Base-by-base conservation (phyloP, 2,329 filamentous ascomycete genomes). In the Alternaria sp. region DNA sequence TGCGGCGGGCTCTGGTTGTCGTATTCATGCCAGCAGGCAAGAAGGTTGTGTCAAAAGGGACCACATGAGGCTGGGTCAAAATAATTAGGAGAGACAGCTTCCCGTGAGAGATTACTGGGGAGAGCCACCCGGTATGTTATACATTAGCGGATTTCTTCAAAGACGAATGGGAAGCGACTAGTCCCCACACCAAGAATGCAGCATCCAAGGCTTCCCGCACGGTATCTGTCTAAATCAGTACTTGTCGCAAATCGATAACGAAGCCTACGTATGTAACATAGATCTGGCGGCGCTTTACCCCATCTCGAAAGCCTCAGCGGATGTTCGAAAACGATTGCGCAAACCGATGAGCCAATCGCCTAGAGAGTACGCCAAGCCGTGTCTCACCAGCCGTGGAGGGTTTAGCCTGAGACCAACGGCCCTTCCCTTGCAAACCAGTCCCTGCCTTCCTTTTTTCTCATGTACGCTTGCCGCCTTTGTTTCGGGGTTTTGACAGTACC, bases 1-100 rank as follows among this genome's bases (percentile, higher is more conserved):
- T 67, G 67, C 64, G 62, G 66, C 60, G 62, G 66, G 66, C 67
- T 66, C 68, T 70, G 62, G 63, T 59, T 44, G 63, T 63, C 54
- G 60, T 32, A 50, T 62, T 69, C 72, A 76, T 75, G 72, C 72
- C 74, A 69, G 68, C 65, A 67, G 69, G 69, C 67, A 66, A 59
- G 57, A 62, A 63, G 59, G 46, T 49, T 28, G 58, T 54, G 59
- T 58, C 56, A 65, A 57, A 38, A 66, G 58, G 52, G 51, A 59
- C 54, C 48, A 58, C 57, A 63, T 63, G 60, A 65, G 63, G 64
- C 62, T 61, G 62, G 59, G 59, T 32, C 30, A 44, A 60, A 48
- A 60, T 51, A 57, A 59, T 65, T 63, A 64, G 64, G 64, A 67
- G 63, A 62, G 43, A 58, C 54, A 53, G 61, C 54, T 54, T 60